These are phyloP conservation scores for Solanum chilense DNA, from an alignment of 257 asterid genomes.

Conservation along the genomic window DNA sequence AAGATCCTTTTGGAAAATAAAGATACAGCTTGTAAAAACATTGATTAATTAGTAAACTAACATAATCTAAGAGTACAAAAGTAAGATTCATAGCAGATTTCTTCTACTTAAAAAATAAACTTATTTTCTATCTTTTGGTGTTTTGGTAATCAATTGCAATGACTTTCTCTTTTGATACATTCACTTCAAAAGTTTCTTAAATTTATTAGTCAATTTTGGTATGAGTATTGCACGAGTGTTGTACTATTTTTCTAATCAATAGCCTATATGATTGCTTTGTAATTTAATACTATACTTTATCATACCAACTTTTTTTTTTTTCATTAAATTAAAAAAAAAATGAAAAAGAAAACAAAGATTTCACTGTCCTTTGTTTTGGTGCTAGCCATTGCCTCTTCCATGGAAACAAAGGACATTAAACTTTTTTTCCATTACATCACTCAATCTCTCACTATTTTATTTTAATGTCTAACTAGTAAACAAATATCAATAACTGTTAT, in stretches of 20 bases:
- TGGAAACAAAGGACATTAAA: neutral
- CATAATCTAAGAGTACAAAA: conserved; percentile 1
- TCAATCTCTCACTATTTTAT: neutral
- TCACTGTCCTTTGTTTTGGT: neutral
- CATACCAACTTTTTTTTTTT: neutral
- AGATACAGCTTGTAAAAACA: conserved; percentile 13
- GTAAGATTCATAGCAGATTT: conserved; percentile 30
- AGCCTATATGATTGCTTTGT: neutral
- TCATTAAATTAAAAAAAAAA: neutral
- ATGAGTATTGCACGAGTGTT: conserved; percentile 19
- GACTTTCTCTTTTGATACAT: conserved; percentile 4
- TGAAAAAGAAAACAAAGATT: neutral
- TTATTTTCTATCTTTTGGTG: neutral
- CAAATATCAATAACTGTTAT: neutral
- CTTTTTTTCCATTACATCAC: neutral
- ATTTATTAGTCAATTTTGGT: conserved; percentile 5
- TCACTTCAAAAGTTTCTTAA: neutral
- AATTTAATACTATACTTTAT: neutral
- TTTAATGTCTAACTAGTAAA: neutral
- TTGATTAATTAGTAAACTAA: conserved; percentile 15
- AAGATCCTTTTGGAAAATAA: conserved; percentile 9
- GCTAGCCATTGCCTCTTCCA: neutral
- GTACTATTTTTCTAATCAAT: neutral
- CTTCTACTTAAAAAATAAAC: neutral
- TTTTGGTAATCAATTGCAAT: neutral